These are phyloP conservation scores for Zasmidium citrigriseum DNA, from an alignment of 2,329 filamentous ascomycete species.

Conservation along the genomic window DNA sequence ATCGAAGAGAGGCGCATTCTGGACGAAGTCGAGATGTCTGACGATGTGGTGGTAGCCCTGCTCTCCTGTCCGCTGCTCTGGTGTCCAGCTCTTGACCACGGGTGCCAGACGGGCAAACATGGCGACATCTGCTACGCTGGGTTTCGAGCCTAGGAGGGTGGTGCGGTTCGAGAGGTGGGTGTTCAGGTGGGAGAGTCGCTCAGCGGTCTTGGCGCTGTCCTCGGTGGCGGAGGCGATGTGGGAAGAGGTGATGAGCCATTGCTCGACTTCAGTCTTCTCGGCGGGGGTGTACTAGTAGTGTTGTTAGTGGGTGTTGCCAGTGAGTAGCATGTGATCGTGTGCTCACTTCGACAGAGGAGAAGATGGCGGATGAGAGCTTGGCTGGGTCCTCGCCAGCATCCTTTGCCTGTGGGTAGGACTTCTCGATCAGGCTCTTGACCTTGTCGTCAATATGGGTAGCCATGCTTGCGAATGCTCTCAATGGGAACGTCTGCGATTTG, in stretches of 20 bases:
- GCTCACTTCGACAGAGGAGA: slow-evolving; percentile 34
- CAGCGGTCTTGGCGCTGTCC: slow-evolving; percentile 57
- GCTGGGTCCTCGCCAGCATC: slow-evolving; percentile 33
- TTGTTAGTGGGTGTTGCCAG: not conserved
- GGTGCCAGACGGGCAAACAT: slow-evolving; percentile 79
- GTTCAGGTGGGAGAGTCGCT: slow-evolving; percentile 79
- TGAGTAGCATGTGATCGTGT: slow-evolving; percentile 7
- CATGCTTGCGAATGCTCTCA: slow-evolving; percentile 27
- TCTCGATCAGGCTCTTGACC: slow-evolving; percentile 33
- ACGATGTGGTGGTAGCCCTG: slow-evolving; percentile 89
- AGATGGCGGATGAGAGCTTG: slow-evolving; percentile 38
- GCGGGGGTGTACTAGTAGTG: slow-evolving; percentile 63
- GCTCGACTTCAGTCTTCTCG: slow-evolving; percentile 83
- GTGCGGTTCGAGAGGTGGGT: slow-evolving; percentile 83
- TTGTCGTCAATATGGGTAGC: slow-evolving; percentile 35
- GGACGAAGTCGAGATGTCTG: slow-evolving; percentile 89
- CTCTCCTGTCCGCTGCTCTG: slow-evolving; percentile 87
- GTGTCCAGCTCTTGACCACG: slow-evolving; percentile 73
- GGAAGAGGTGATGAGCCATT: slow-evolving; percentile 80
- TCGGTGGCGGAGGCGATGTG: slow-evolving; percentile 65
- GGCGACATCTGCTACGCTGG: slow-evolving; percentile 81
- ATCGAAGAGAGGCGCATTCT: slow-evolving; percentile 75
- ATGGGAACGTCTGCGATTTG: slow-evolving; percentile 1
- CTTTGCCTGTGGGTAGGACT: slow-evolving; percentile 36
- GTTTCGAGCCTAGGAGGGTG: slow-evolving; percentile 85